Conservation (phyloP, 441 rosid species). For the Croton laevigatus region DNA sequence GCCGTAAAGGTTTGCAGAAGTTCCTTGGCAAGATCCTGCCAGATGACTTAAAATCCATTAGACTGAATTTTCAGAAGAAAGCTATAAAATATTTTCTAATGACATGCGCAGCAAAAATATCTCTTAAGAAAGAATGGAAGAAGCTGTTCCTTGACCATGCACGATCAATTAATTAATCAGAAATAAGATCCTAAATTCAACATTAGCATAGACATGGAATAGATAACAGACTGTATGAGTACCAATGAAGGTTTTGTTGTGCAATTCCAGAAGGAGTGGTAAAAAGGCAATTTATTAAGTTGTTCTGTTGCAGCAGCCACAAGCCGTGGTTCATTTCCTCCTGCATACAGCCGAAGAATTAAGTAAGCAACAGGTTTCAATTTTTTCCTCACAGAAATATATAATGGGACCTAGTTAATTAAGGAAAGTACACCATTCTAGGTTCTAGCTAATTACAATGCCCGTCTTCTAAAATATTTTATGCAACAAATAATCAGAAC, state of each 20-base stretch:
- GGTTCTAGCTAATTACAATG: background rate
- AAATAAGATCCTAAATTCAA: background rate
- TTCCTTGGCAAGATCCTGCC: slow-evolving; percentile 89
- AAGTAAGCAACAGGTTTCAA: slow-evolving; percentile 8
- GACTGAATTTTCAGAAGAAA: slow-evolving; percentile 8
- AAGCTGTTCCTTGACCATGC: background rate
- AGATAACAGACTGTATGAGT: slow-evolving; percentile 16
- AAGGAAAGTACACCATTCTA: background rate
- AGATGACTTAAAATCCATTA: slow-evolving; percentile 5
- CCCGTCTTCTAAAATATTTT: background rate
- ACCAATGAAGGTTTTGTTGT: slow-evolving; percentile 95
- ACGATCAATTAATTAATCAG: background rate
- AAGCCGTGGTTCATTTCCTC: slow-evolving; percentile 87
- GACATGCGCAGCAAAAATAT: background rate
- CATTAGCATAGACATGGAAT: background rate
- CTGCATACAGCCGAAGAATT: slow-evolving; percentile 41
- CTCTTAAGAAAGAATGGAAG: background rate
- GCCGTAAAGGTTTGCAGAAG: slow-evolving; percentile 83
- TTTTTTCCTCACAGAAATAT: background rate
- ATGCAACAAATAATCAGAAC: background rate
- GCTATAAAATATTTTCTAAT: slow-evolving; percentile 10
- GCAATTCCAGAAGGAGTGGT: slow-evolving; percentile 98
- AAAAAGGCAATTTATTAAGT: slow-evolving; percentile 78
- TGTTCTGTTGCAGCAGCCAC: slow-evolving; percentile 78
- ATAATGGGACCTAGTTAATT: background rate